Evolutionary conservation across 345 rosid species (phyloP), one percentile per base, ranked within the genome.

Genomic region (Pistacia vera): DNA sequence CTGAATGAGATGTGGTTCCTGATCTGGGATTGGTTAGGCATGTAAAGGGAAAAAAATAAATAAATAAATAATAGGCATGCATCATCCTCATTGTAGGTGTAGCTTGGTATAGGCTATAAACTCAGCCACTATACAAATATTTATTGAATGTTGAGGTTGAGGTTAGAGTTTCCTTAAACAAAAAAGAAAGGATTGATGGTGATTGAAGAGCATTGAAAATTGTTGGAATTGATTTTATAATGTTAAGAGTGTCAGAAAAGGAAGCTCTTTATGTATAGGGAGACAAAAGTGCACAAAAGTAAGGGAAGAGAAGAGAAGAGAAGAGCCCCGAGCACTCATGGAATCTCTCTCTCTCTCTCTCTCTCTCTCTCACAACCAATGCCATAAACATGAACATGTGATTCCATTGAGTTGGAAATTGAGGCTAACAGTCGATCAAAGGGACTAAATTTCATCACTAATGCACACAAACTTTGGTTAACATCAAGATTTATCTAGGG

Each of bases 91-190:
- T 3, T 49, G 55, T 5, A 8, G 9, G 46, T 57, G 76, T 44
- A 20, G 63, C 55, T 33, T 17, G 44, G 57, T 17, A 11, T 22
- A 14, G 76, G 33, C 60, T 66, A 77, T 28, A 18, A 59, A 61
- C 33, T 11, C 36, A 36, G 46, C n/a, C 25, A 79, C 59, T 55
- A 5, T 7, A 13, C 2, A n/a, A 4, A 25, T 78, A 41, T 4
- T 4, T 54, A 54, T 18, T 16, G 6, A 13, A 16, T 54, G 18
- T 13, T 12, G 51, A 67, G 16, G 48, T 59, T 65, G 54, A 73
- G 65, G 57, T 33, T 59, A 71, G 63, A 41, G 25, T 80, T 71
- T 75, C 79, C 83, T 71, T 80, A 71, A 71, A 59, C 76, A 51
- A 75, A 59, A 71, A 75, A 22, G 48, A 17, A 35, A 49, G 33